Conservation (phyloP, 768 basidiomycete species). For the Rossbeevera mucosa region DNA sequence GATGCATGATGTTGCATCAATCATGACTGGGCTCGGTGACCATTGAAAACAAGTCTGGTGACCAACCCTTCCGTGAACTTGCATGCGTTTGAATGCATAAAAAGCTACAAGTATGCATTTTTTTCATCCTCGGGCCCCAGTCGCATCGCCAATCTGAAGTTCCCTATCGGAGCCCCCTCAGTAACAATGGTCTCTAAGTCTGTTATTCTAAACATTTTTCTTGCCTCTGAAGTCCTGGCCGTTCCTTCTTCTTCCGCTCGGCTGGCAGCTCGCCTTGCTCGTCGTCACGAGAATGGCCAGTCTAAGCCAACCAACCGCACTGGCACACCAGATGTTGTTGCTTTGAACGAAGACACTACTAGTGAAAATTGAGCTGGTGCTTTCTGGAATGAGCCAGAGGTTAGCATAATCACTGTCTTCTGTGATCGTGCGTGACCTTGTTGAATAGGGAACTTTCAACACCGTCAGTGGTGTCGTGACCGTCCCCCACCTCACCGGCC, state of each 20-base stretch:
- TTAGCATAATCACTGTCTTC: background rate
- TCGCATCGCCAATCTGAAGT: background rate
- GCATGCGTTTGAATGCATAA: background rate
- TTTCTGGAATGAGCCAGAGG: background rate
- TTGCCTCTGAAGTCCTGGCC: constrained; percentile 16
- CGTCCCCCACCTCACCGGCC: background rate
- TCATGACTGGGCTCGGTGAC: background rate
- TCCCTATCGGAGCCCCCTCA: background rate
- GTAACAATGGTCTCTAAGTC: constrained; percentile 20
- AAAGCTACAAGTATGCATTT: background rate
- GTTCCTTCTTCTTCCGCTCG: constrained; percentile 9
- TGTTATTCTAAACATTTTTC: constrained; percentile 15
- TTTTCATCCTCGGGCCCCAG: background rate
- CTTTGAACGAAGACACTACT: constrained; percentile 12
- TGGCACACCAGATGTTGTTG: background rate
- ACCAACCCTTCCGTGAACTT: background rate
- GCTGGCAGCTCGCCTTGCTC: constrained; percentile 12
- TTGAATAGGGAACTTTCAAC: background rate
- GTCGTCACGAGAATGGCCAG: constrained; percentile 12
- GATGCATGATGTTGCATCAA: background rate
- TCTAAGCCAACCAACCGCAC: constrained; percentile 5
- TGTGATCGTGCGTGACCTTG: background rate
- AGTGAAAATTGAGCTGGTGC: constrained; percentile 16
- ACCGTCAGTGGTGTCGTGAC: background rate
- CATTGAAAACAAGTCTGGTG: background rate